phyloP scores from a whole-genome alignment of 352 stramenopile species.

The Ophiocytium majus region DNA sequence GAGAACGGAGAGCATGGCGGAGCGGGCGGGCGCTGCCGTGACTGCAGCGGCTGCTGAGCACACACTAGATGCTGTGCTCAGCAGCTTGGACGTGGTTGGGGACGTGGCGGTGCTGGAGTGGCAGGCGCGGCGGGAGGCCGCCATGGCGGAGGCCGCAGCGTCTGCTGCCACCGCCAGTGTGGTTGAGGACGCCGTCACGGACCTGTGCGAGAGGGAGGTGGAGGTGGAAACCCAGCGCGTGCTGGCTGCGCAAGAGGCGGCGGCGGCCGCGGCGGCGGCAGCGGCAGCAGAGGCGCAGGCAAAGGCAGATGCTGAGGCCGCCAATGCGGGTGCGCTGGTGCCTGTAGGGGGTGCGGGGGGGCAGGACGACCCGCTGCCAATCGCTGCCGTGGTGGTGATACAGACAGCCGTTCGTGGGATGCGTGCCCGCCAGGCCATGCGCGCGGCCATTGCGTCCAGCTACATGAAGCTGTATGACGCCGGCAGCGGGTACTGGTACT shows the following conservation, averaged over 20 bases:
- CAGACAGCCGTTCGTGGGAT: neutral
- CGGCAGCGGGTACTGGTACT: conserved; percentile 15
- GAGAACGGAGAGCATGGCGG: too few relatives aligned
- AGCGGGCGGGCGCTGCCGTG: neutral
- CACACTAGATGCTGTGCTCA: too few relatives aligned
- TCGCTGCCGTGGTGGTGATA: neutral
- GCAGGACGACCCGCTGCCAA: neutral
- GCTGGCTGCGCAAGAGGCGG: neutral
- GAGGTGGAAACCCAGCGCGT: conserved; percentile 12
- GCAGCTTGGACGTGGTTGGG: neutral
- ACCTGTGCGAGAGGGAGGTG: neutral
- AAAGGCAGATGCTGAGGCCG: neutral
- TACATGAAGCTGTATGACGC: conserved; percentile 14
- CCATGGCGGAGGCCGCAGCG: neutral
- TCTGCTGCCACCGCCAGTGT: conserved; percentile 11
- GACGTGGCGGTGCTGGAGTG: neutral
- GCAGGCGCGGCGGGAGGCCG: neutral
- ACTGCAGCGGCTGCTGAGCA: neutral
- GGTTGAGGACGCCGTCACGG: conserved; percentile 16
- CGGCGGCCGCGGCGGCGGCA: neutral
- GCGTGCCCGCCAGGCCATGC: neutral
- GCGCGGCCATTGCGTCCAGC: neutral
- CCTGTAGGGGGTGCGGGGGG: neutral
- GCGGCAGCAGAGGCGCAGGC: neutral
- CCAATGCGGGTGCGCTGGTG: neutral